Evolutionary conservation across 2,329 filamentous ascomycete species (phyloP), one percentile per base, ranked within the genome.

Genomic region (Aspergillus sp.): DNA sequence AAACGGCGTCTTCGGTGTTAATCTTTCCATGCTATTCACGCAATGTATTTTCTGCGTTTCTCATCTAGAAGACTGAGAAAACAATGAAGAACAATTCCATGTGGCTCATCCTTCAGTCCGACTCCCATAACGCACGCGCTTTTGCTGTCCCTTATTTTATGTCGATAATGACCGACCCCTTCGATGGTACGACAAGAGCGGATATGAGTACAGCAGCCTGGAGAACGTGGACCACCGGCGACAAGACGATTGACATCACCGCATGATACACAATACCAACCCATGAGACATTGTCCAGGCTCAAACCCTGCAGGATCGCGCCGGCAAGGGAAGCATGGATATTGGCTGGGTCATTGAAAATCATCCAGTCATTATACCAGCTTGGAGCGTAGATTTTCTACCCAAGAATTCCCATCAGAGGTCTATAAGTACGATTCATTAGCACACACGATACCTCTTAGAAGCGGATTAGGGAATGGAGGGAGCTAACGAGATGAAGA

Each of bases 241-340:
- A 49, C 31, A 56, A 16, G 10, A 51, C 46, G 5, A 56, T 20
- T 22, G 54, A 31, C 29, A 42, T 14, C 12, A 45, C 22, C 10
- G 36, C 54, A 51, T 56, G 53, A 3, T 29, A n/a, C 1, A 26
- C 22, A n/a, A 55, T 49, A n/a, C 14, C 51, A 6, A 6, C 26
- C 31, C 5, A 46, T 12, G 45, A 50, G 9, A 55, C 16, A 45
- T 58, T 24, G 18, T 20, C n/a, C 20, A 53, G 29, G 18, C 39
- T 53, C 5, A 60, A 14, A 42, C 56, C 54, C 45, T 60, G 54
- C 16, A 60, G 12, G 24, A 56, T 24, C 24, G 22, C 46, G 9
- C 54, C 31, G 14, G 49, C 45, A 32, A 59, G 12, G 18, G 52
- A 49, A 22, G 49, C 22, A 47, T 57, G 55, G 12, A 52, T 14